Evolutionary conservation across 805 yeast genomes (phyloP).

Genomic region (Monosporozyma servazzii): DNA sequence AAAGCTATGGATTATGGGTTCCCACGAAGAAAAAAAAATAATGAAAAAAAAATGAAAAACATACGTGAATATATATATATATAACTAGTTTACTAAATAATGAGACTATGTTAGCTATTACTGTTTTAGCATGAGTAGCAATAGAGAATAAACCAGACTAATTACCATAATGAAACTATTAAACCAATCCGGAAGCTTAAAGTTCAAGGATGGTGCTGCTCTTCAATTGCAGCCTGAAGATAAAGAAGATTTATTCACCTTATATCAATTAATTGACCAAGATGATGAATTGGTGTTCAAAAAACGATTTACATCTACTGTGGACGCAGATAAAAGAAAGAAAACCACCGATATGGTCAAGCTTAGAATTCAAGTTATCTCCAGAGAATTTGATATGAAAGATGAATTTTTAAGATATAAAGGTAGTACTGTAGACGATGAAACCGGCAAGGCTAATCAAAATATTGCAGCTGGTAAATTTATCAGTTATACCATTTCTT

Average conservation of each 20-base stretch:
- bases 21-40: not conserved
- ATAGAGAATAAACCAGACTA: not conserved
- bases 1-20: not conserved
- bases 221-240: conserved; percentile 72
- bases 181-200: conserved; percentile 1
- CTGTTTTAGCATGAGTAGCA: not conserved
- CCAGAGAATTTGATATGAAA: conserved; percentile 68
- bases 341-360: conserved; percentile 52
- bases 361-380: conserved; percentile 52
- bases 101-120: not conserved
- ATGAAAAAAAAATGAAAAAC: not conserved
- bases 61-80: not conserved
- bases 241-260: conserved; percentile 82
- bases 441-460: conserved; percentile 42
- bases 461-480: conserved; percentile 79
- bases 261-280: conserved; percentile 68
- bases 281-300: conserved; percentile 66
- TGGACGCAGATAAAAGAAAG: conserved; percentile 57
- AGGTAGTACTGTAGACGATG: conserved; percentile 51
- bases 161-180: not conserved
- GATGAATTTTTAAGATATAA: conserved; percentile 71
- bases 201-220: conserved; percentile 15
- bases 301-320: conserved; percentile 53
- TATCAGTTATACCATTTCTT: conserved; percentile 77
- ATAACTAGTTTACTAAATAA: not conserved